These are phyloP conservation scores for Elaeagnus macrophylla DNA, from an alignment of 306 rosid genomes.

Conservation along the genomic window DNA sequence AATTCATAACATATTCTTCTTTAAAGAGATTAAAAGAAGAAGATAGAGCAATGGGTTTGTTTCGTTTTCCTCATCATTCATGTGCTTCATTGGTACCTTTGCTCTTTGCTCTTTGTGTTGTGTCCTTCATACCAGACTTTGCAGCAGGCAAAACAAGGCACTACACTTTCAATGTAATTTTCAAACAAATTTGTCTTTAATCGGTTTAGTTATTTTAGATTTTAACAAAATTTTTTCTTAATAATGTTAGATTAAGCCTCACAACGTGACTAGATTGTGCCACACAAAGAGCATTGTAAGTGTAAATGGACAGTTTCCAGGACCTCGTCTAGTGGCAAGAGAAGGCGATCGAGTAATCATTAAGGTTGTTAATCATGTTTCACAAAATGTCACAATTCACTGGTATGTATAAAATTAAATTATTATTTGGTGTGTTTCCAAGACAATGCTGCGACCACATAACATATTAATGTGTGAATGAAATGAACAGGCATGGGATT, in stretches of 20 bases:
- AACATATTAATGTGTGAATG: too few relatives aligned
- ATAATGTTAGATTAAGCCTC: conserved; percentile 38
- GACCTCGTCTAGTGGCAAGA: conserved; percentile 62
- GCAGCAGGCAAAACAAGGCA: conserved; percentile 53
- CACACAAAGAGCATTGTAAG: conserved; percentile 56
- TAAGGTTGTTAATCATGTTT: conserved; percentile 55
- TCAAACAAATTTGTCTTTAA: neutral
- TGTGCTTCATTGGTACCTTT: conserved; percentile 26
- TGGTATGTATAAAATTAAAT: conserved; percentile 35
- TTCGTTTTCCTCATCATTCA: conserved; percentile 9
- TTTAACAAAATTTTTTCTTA: neutral
- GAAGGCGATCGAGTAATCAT: conserved; percentile 67
- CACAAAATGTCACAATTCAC: conserved; percentile 60
- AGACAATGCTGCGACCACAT: too few relatives aligned
- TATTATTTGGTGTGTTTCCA: too few relatives aligned
- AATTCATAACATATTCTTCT: neutral
- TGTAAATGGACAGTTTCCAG: conserved; percentile 66
- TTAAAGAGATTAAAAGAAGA: conserved; percentile 9
- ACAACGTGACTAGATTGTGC: conserved; percentile 50
- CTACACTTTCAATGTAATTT: conserved; percentile 59
- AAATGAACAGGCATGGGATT: conserved; percentile 57
- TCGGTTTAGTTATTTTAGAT: neutral
- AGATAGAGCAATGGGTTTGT: conserved; percentile 24
- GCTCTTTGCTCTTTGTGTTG: conserved; percentile 30
- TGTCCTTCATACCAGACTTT: conserved; percentile 31